Percentiles rank a stretch among this genome's conserved stretches.
These are phyloP conservation scores for Penicillium macrosclerotiorum DNA, from an alignment of 495 filamentous ascomycete species.

Conservation along the genomic window DNA sequence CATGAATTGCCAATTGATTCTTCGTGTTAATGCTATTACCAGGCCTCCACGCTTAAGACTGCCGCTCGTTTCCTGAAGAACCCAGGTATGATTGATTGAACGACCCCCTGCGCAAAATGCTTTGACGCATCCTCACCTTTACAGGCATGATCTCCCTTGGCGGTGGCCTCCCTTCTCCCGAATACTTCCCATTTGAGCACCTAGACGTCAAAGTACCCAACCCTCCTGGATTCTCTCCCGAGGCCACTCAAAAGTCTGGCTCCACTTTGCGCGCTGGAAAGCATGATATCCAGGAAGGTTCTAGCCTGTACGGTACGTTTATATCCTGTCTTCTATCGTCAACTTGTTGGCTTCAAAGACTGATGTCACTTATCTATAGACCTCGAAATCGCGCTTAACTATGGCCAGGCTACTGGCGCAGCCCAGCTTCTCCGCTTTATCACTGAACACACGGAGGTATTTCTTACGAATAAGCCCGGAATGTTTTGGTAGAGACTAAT, in stretches of 20 bases:
- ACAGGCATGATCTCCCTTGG: conserved; percentile 77
- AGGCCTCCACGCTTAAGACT: conserved; percentile 69
- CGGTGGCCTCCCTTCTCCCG: conserved; percentile 82
- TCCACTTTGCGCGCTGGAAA: conserved; percentile 67
- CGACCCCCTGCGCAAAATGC: no score
- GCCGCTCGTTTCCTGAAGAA: conserved; percentile 73
- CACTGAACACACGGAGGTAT: conserved; percentile 85
- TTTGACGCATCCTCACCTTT: neutral
- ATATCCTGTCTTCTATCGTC: neutral
- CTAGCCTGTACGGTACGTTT: conserved; percentile 55
- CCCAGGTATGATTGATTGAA: conserved; percentile 48
- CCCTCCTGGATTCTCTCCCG: conserved; percentile 66
- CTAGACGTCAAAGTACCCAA: conserved; percentile 66
- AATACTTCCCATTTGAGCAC: conserved; percentile 83
- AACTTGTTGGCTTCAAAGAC: neutral
- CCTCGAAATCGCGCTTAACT: conserved; percentile 82
- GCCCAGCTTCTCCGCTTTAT: conserved; percentile 85
- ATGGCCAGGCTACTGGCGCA: conserved; percentile 80
- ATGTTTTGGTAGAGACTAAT: neutral
- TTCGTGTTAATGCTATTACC: neutral
- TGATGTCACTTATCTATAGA: conserved; percentile 41
- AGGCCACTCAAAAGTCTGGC: conserved; percentile 54
- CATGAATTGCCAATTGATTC: neutral
- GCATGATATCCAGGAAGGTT: conserved; percentile 69
- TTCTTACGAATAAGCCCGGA: neutral